Conservation (phyloP, 2,329 filamentous ascomycete species). For the Epicoccum sorghinum region DNA sequence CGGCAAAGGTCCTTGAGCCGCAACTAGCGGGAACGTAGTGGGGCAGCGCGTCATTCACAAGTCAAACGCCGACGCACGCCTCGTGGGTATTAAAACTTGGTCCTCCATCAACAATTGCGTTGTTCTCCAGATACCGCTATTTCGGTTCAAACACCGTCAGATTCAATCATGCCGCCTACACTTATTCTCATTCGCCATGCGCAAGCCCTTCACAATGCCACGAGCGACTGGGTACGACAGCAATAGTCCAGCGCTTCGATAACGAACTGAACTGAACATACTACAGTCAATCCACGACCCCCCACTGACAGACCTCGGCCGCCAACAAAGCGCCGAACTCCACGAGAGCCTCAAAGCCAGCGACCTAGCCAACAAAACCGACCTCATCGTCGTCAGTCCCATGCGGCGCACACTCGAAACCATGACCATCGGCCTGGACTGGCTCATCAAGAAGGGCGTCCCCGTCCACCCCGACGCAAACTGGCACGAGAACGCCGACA, state of each 20-base stretch:
- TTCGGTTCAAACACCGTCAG: not conserved
- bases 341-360: slow-evolving; percentile 46
- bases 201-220: slow-evolving; percentile 53
- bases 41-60: slow-evolving; percentile 18
- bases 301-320: slow-evolving; percentile 49
- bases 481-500: slow-evolving; percentile 64
- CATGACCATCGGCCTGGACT: slow-evolving; percentile 62
- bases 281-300: slow-evolving; percentile 48
- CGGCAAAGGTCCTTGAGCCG: slow-evolving; percentile 3
- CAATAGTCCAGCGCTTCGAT: not conserved
- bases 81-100: slow-evolving; percentile 12
- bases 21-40: slow-evolving; percentile 14
- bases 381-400: slow-evolving; percentile 66
- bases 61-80: slow-evolving; percentile 9
- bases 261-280: not conserved
- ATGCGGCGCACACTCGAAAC: slow-evolving; percentile 72
- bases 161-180: slow-evolving; percentile 49
- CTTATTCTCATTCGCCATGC: slow-evolving; percentile 55
- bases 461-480: slow-evolving; percentile 63
- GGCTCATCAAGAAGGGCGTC: slow-evolving; percentile 58
- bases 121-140: no score
- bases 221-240: slow-evolving; percentile 41
- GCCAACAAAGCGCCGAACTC: slow-evolving; percentile 50
- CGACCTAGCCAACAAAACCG: slow-evolving; percentile 52
- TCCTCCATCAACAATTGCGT: not conserved